phyloP scores from a whole-genome alignment of 139 green algal species.

The Chlamydomonas urium region DNA sequence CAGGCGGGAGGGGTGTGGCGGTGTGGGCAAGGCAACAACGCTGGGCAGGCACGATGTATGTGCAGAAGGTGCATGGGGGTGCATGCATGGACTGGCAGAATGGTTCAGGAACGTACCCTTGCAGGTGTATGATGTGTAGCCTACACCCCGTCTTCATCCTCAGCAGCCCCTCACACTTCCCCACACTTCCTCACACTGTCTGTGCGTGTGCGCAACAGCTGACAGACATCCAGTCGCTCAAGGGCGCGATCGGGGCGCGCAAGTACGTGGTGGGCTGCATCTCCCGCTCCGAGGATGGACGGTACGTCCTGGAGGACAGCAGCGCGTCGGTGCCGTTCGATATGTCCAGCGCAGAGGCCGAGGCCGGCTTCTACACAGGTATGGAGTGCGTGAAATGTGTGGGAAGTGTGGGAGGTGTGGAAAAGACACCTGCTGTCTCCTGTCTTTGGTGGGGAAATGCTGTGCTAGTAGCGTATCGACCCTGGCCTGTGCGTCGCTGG shows the following conservation, averaged over 20 bases:
- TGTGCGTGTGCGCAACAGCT: conserved; percentile 34
- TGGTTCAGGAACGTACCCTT: not conserved
- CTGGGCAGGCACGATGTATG: no score
- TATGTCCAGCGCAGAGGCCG: conserved; percentile 52
- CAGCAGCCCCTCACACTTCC: no score
- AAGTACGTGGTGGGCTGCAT: conserved; percentile 78
- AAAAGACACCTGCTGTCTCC: no score
- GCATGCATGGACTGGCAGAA: not conserved
- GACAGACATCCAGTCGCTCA: conserved; percentile 74
- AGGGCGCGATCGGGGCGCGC: conserved; percentile 53
- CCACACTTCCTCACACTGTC: no score
- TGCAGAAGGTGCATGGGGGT: not conserved
- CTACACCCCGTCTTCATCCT: not conserved
- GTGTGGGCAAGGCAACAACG: no score
- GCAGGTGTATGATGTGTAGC: not conserved
- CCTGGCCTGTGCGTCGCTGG: not conserved
- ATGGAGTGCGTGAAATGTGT: not conserved
- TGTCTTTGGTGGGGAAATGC: not conserved
- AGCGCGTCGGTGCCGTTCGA: conserved; percentile 72
- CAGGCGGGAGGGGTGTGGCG: no score
- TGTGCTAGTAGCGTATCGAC: not conserved
- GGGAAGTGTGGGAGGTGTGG: no score
- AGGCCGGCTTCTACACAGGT: conserved; percentile 39
- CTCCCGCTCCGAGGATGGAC: conserved; percentile 59
- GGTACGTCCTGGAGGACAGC: conserved; percentile 77